phyloP scores from a whole-genome alignment of 441 rosid genomes.

The Corymbia calophylla region DNA sequence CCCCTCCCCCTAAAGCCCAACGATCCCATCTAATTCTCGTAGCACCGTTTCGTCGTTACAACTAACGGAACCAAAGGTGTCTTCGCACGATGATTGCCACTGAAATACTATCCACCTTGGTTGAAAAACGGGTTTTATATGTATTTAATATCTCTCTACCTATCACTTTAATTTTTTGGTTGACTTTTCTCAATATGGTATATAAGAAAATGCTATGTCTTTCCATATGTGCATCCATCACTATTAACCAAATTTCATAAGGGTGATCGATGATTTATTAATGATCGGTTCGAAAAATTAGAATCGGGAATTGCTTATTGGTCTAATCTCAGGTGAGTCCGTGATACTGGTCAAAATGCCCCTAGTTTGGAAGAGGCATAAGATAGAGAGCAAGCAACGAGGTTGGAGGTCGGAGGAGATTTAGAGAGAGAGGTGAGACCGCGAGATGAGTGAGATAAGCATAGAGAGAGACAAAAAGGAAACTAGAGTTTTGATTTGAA shows the following conservation, averaged over 20 bases:
- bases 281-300: no score
- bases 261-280: background rate
- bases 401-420: fast-evolving
- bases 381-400: background rate
- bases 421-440: background rate
- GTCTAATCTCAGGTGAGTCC: fast-evolving
- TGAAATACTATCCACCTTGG: background rate
- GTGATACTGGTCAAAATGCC: background rate
- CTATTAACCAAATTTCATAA: background rate
- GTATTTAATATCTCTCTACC: background rate
- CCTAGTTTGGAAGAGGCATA: fast-evolving
- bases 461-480: background rate
- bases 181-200: background rate
- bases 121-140: background rate
- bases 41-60: background rate
- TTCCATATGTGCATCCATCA: fast-evolving
- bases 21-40: background rate
- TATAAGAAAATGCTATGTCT: fast-evolving
- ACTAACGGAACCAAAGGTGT: background rate
- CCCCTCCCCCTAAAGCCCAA: background rate
- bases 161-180: background rate
- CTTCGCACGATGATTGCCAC: fast-evolving
- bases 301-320: fast-evolving
- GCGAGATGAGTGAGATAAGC: background rate
- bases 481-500: background rate